Evolutionary conservation across 2,329 filamentous ascomycete genomes (phyloP), one percentile per base, ranked within the genome.

Genomic region (Conoideocrella luteorostrata): DNA sequence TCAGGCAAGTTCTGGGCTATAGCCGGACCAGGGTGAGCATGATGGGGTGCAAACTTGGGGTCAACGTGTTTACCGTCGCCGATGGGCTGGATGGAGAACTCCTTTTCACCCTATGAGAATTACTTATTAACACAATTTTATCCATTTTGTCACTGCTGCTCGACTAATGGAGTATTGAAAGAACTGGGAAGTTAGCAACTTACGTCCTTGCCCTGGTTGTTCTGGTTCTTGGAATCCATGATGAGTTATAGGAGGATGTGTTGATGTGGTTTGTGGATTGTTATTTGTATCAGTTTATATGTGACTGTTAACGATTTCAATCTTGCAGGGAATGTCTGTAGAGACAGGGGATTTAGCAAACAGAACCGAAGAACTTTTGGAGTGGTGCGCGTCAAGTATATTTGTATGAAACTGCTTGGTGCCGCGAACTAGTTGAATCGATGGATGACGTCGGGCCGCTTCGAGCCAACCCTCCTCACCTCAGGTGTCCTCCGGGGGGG

Each of bases 11-110:
- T 68, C 49, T 77, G 62, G 15, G 75, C 67, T 21, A 80, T 54
- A 22, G 67, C 78, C 13, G 80, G 80, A 26, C 80, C 80, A 11
- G 78, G 79, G 41, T 75, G 66, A 15, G 78, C 78, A 44, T 71
- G 59, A 56, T 75, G 70, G 28, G 74, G 67, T 43, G 69, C 66
- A 56, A 78, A 71, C 59, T 72, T 71, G 55, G 65, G 56, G 58
- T 72, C 64, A 52, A 61, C 54, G 24, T 54, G 56, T 39, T 69
- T 61, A 50, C 71, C 60, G 52, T 69, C 60, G 50, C 71, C 61
- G 53, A 71, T 65, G 58, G 68, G 69, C 56, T 70, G 68, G 48
- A 67, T 67, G 52, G 57, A 61, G 53, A 71, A 70, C 51, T 69
- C 52, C 60, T 71, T 68, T 59, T 71, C 67, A 50, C 57, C 60